Conservation (phyloP, 306 rosid species). For the Acacia melanoxylon region DNA sequence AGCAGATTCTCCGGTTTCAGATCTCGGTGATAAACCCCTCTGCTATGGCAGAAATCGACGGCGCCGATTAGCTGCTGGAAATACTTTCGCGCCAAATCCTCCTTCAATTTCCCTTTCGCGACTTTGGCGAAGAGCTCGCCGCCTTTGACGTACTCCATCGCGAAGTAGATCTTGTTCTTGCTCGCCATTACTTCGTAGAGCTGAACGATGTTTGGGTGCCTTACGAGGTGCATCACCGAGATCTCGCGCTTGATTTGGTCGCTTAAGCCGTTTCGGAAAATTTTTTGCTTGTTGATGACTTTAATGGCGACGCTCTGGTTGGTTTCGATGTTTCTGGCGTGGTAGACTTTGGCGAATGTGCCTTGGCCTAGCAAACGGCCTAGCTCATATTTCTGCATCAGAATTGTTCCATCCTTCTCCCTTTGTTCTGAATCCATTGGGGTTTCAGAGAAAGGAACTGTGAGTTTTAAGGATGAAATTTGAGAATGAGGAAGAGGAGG, state of each 20-base stretch:
- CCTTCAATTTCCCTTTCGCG: slow-evolving; percentile 80
- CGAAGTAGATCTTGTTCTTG: slow-evolving; percentile 86
- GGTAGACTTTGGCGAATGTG: slow-evolving; percentile 90
- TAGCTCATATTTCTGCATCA: slow-evolving; percentile 79
- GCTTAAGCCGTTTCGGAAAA: slow-evolving; percentile 77
- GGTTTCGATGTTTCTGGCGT: slow-evolving; percentile 60
- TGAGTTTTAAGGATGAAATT: not conserved
- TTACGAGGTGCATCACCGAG: slow-evolving; percentile 75
- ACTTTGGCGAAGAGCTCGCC: slow-evolving; percentile 89
- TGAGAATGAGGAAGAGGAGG: not conserved
- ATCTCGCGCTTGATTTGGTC: slow-evolving; percentile 92
- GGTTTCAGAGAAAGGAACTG: not conserved
- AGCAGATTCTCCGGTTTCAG: slow-evolving; percentile 90
- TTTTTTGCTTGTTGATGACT: slow-evolving; percentile 67
- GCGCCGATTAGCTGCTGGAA: slow-evolving; percentile 86
- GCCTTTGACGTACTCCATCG: slow-evolving; percentile 82
- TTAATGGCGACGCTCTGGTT: slow-evolving; percentile 79
- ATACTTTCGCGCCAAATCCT: slow-evolving; percentile 69
- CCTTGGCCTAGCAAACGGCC: slow-evolving; percentile 90
- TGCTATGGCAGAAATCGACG: slow-evolving; percentile 89
- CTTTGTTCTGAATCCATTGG: slow-evolving; percentile 29
- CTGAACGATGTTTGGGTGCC: slow-evolving; percentile 91
- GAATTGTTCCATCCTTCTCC: slow-evolving; percentile 67
- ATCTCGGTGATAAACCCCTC: slow-evolving; percentile 89
- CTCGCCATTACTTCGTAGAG: slow-evolving; percentile 95